phyloP scores from a whole-genome alignment of 805 yeast species.

The Cephaloascus albidus region DNA sequence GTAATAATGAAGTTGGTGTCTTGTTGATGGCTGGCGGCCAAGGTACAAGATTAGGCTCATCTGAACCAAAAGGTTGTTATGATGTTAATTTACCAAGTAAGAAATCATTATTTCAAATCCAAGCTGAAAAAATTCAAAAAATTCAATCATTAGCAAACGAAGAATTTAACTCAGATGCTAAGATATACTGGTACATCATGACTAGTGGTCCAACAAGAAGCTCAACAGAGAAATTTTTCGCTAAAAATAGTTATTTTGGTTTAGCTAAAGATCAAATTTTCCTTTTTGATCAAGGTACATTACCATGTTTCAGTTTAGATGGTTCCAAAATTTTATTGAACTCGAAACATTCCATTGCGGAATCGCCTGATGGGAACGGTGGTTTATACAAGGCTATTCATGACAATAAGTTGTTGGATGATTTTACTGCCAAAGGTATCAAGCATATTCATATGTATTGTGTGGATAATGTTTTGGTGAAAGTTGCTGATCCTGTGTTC shows the following conservation, averaged over 20 bases:
- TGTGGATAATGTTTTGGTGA: constrained; percentile 88
- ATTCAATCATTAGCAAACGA: constrained; percentile 47
- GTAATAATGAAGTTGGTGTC: constrained; percentile 73
- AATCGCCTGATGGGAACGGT: constrained; percentile 98
- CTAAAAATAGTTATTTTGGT: constrained; percentile 60
- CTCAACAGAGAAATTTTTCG: constrained; percentile 67
- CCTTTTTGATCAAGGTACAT: constrained; percentile 90
- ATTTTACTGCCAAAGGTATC: constrained; percentile 58
- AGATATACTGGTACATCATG: constrained; percentile 86
- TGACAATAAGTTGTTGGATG: constrained; percentile 55
- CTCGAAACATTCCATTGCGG: constrained; percentile 45
- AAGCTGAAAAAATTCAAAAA: constrained; percentile 73
- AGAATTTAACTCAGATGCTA: constrained; percentile 14
- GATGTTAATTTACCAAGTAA: constrained; percentile 78
- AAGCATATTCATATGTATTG: constrained; percentile 94
- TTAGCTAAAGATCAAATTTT: constrained; percentile 46
- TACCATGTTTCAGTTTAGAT: constrained; percentile 73
- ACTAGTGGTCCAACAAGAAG: constrained; percentile 81
- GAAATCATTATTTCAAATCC: constrained; percentile 83
- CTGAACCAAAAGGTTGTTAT: constrained; percentile 89
- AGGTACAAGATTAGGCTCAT: constrained; percentile 90
- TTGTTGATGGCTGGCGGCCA: constrained; percentile 97
- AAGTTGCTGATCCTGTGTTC: constrained; percentile 86
- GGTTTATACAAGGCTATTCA: constrained; percentile 83
- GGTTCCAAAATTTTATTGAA: constrained; percentile 67